phyloP scores from a whole-genome alignment of 306 rosid species.

The Senna tora region DNA sequence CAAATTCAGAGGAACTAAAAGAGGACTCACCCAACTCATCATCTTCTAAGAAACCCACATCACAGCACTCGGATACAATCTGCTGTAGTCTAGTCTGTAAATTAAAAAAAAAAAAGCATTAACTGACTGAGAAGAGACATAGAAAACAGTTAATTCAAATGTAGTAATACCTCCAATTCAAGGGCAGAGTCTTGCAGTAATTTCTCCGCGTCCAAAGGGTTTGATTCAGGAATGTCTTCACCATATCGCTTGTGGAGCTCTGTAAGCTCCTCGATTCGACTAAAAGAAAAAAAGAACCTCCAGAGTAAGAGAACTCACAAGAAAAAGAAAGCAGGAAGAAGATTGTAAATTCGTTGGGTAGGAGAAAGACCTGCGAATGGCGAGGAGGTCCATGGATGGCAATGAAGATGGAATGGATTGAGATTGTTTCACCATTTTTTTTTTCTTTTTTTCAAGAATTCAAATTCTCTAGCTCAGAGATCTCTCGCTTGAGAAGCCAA shows the following conservation, averaged over 20 bases:
- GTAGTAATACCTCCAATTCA: constrained; percentile 52
- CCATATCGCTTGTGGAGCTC: constrained; percentile 42
- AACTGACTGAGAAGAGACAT: not conserved
- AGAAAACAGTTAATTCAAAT: not conserved
- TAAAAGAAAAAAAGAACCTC: constrained; percentile 33
- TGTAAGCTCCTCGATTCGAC: constrained; percentile 59
- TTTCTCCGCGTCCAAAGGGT: constrained; percentile 43
- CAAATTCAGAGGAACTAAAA: not conserved
- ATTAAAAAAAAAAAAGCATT: not conserved
- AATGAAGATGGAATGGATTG: constrained; percentile 37
- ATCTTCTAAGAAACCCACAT: constrained; percentile 39
- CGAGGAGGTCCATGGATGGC: constrained; percentile 38
- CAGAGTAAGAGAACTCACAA: not conserved
- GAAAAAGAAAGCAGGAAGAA: constrained; percentile 14
- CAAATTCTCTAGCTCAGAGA: not conserved
- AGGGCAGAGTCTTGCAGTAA: constrained; percentile 53
- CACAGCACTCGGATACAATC: constrained; percentile 60
- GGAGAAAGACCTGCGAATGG: constrained; percentile 54
- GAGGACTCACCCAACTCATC: constrained; percentile 53
- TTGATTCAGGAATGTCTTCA: constrained; percentile 36
- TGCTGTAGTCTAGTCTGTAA: constrained; percentile 56
- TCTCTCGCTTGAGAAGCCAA: not conserved
- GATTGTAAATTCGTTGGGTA: not conserved
- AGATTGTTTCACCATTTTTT: constrained; percentile 29
- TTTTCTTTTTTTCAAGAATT: not conserved